Base-by-base conservation (phyloP, 116 monocot species). In the Phalaenopsis hybrid region DNA sequence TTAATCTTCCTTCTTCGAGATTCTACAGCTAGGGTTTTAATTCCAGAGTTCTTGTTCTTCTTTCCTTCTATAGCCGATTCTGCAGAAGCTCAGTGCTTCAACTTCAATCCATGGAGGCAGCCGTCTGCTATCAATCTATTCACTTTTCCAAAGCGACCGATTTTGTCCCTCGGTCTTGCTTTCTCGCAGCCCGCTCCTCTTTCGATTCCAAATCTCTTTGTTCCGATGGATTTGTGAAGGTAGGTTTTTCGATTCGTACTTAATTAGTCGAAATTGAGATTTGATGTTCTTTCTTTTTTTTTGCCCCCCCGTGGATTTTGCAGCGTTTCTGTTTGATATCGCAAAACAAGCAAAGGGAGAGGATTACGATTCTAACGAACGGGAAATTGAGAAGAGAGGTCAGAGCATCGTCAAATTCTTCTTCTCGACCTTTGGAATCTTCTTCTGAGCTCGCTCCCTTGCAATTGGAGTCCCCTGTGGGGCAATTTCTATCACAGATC, bases 391-490 rank as follows among this genome's bases (percentile, higher is more conserved):
- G 76, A 43, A 50, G 16, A n/a, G 74, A 51, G 31, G 79, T 86
- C 34, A 88, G 86, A 67, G 94, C 91, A 33, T 89, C 88, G 0
- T 21, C 10, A 13, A 78, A 76, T 44, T 79, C 84, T 41, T 88
- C 88, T 8, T 77, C 77, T 6, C n/a, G 75, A 12, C 45, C 46
- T 5, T 75, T 44, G 13, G 77, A 77, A 46, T 77, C 45, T 77
- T 63, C 43, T n/a, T 58, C 49, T 48, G 48, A 51, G 0, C 23
- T 77, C 8, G 77, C 77, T 48, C 77, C 77, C 9, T 48, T 77
- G 23, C 77, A 77, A 28, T 77, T 77, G 25, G 77, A 77, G 51
- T 80, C 85, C 8, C 80, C 61, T 20, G 63, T 81, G 13, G 76
- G 75, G 43, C 75, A 81, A 23, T 59, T 59, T 49, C 17, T 70